These are phyloP conservation scores for Juncus effusus DNA, from an alignment of 176 grass and related monocot genomes.

Conservation along the genomic window DNA sequence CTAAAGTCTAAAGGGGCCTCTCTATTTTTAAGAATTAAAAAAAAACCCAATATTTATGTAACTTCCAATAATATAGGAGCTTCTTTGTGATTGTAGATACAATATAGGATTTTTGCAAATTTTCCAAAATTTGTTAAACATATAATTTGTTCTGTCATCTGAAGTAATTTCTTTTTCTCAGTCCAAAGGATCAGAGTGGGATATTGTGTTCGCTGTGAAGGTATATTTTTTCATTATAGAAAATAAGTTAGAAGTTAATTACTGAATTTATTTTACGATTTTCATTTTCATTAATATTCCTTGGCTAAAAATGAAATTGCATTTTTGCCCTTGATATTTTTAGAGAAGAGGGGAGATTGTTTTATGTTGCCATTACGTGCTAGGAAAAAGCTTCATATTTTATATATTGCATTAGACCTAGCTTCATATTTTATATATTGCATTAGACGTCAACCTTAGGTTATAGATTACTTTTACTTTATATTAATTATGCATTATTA, in stretches of 20 bases:
- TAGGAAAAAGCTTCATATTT: constrained; percentile 76
- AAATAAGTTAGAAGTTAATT: not conserved
- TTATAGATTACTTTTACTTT: too few species aligned
- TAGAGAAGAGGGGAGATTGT: constrained; percentile 89
- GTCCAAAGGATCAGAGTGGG: constrained; percentile 99
- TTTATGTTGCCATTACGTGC: constrained; percentile 96
- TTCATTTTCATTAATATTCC: constrained; percentile 10
- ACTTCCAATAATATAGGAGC: too few species aligned
- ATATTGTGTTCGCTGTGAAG: constrained; percentile 89
- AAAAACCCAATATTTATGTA: too few species aligned
- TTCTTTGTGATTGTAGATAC: too few species aligned
- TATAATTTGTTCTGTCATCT: constrained; percentile 4
- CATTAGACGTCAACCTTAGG: too few species aligned
- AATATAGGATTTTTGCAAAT: too few species aligned
- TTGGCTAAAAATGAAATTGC: constrained; percentile 9
- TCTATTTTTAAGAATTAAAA: too few species aligned
- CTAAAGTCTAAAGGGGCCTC: too few species aligned
- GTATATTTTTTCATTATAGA: constrained; percentile 41
- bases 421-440: constrained; percentile 66
- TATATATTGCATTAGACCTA: constrained; percentile 71
- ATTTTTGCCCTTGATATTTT: constrained; percentile 22
- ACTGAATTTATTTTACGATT: constrained; percentile 7
- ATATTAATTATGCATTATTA: too few species aligned
- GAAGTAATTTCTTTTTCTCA: constrained; percentile 33
- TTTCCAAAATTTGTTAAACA: not conserved